Percentiles rank a stretch among this genome's conserved stretches.
Conservation (phyloP, 208 protist genomes). For the Leishmania aethiopica region DNA sequence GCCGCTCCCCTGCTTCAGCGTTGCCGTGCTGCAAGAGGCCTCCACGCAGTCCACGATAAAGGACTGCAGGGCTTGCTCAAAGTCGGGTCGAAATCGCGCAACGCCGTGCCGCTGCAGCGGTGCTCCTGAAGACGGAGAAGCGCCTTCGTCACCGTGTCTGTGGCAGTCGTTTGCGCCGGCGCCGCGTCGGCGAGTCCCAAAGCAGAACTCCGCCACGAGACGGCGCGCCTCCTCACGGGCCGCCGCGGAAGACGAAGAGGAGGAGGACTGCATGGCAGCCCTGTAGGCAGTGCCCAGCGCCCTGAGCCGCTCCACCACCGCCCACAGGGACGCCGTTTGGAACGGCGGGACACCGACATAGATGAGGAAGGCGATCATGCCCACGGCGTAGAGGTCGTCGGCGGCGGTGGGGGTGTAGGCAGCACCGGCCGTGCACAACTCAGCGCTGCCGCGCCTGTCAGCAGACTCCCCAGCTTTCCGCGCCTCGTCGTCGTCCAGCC, state of each 20-base stretch:
- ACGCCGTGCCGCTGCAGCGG: slow-evolving; percentile 13
- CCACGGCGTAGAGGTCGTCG: slow-evolving; percentile 87
- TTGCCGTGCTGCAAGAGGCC: slow-evolving; percentile 13
- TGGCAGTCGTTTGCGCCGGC: background rate
- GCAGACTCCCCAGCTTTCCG: background rate
- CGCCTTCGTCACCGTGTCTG: background rate
- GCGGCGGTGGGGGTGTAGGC: slow-evolving; percentile 19
- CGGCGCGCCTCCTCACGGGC: slow-evolving; percentile 21
- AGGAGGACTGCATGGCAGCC: slow-evolving; percentile 14
- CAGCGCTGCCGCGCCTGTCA: background rate
- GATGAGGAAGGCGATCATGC: slow-evolving; percentile 51
- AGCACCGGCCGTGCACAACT: background rate
- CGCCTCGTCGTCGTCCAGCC: slow-evolving; percentile 4
- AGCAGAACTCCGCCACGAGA: slow-evolving; percentile 28
- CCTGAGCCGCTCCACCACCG: slow-evolving; percentile 37
- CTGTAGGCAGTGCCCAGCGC: slow-evolving; percentile 23
- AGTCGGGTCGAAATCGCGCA: slow-evolving; percentile 21
- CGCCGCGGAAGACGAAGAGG: background rate
- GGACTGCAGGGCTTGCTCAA: slow-evolving; percentile 22
- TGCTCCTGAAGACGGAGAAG: background rate
- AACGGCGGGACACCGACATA: slow-evolving; percentile 66
- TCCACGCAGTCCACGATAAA: slow-evolving; percentile 57
- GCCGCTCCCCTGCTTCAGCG: background rate
- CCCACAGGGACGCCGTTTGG: slow-evolving; percentile 41
- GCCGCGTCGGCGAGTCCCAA: slow-evolving; percentile 10